Base-by-base conservation (phyloP, 2,329 filamentous ascomycete species). In the Alternaria sp. region DNA sequence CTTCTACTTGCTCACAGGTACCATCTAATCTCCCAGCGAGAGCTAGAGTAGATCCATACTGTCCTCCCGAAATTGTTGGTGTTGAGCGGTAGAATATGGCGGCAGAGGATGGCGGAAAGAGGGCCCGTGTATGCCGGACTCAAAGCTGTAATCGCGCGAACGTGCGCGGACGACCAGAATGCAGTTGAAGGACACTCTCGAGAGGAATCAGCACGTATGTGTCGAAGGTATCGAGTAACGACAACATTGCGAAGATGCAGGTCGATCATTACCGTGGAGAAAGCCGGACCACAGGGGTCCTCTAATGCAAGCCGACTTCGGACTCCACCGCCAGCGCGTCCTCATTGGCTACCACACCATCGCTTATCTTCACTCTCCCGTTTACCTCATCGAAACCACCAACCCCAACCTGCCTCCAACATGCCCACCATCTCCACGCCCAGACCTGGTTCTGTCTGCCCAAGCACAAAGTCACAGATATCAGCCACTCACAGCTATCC, bases 381-480 rank as follows among this genome's bases (percentile, higher is more conserved):
- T 61, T 74, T 74, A 74, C 70, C 71, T 73, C 69, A 74, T 68
- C 62, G 54, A 66, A 70, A 65, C 64, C 61, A 51, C 64, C 45
- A 64, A 71, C 54, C 63, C 60, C 66, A 67, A 63, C 58, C 55
- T 50, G 63, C 49, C 46, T 45, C 11, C 18, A 44, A 51, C 10
- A 25, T 20, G 14, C 20, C 25, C 21, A 30, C 46, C 25, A 26
- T 55, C 62, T 73, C 66, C 69, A 72, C 67, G 66, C 70, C 64
- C 60, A 69, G 65, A 58, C 50, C 45, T 51, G 2, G 55, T 57
- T 49, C 21, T 10, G 14, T 8, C 33, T 33, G 41, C 18, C 43
- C 58, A 47, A 51, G 49, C 26, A 15, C 25, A 28, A 30, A 20
- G 23, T 57, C 26, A 26, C 55, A 54, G 9, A 50, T 47, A 7